Conservation (phyloP, 106 monocot genomes). For the Phalaenopsis equestris region DNA sequence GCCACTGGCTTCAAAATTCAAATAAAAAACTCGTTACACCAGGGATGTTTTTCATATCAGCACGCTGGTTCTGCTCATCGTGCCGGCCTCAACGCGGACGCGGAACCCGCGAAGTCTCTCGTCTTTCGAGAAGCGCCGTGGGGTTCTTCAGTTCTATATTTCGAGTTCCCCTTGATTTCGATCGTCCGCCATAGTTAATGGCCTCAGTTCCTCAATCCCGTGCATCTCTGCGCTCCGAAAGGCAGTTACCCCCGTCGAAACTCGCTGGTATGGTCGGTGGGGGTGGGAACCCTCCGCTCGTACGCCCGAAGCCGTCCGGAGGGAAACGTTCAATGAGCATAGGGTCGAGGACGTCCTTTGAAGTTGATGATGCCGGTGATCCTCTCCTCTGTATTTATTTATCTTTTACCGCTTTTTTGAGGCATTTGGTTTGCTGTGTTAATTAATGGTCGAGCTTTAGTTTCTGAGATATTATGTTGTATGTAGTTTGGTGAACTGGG, state of each 20-base stretch:
- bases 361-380: constrained; percentile 17
- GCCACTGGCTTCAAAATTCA: too few relatives aligned
- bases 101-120: not conserved
- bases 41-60: not conserved
- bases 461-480: not conserved
- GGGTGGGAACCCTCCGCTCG: constrained; percentile 2
- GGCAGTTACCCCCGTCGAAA: constrained; percentile 16
- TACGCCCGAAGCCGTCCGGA: constrained; percentile 18
- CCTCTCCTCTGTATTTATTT: not conserved
- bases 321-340: constrained; percentile 14
- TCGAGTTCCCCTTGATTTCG: not conserved
- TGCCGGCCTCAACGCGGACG: constrained; percentile 36
- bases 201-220: constrained; percentile 4
- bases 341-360: constrained; percentile 13
- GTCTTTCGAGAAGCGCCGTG: not conserved
- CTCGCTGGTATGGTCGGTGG: not conserved
- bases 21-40: too few relatives aligned
- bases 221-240: constrained; percentile 28
- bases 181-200: constrained; percentile 19
- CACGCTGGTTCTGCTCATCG: constrained; percentile 12
- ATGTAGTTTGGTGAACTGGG: not conserved
- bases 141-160: not conserved
- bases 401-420: not conserved
- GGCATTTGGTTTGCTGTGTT: too few relatives aligned
- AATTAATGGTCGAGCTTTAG: too few relatives aligned